Base-by-base conservation (phyloP, 352 stramenopile species). In the Pythium scleroteichum region DNA sequence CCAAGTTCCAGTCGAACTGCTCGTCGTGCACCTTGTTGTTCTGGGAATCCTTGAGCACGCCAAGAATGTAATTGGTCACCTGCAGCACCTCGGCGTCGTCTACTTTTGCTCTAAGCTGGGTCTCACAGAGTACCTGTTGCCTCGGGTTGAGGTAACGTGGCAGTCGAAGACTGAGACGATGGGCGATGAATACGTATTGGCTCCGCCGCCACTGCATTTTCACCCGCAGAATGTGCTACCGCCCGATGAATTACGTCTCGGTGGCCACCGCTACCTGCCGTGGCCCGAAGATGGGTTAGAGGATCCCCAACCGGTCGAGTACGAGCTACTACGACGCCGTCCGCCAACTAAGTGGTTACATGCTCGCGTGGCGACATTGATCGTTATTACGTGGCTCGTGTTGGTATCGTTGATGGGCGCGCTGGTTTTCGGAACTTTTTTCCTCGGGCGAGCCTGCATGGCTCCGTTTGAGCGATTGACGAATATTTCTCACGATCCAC, bases 1-100 rank as follows among this genome's bases (percentile, higher is more conserved):
- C 47, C 96, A 99, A 86, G 88, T 98, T 29, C 96, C 96, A 12
- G 42, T 98, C n/a, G 97, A 99, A 69, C 75, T 99, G 8, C 74
- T 98, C 9, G 75, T 97, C 19, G 96, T 98, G 35, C 96, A 99
- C 73, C 69, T 99, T 16, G 94, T 94, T 5, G 97, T 98, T 46
- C 71, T 99, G 16, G 92, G 83, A 14, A 80, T 98, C 29, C 75
- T 99, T 29, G 97, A 99, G 59, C 83, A 90, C 42, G 79, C 83
- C 33, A 95, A 95, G 65, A 94, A 95, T 48, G 83, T 83, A 50
- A 90, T 95, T 58, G 87, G 87, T 2, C 78, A 75, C 16, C 76
- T 91, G 23, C 85, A 95, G 68, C 76, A 93, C 49, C 27, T 79
- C 10, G 83, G 72, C 4, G 79, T 94, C 38, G 47, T 67, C 17